phyloP scores from a whole-genome alignment of 2,329 filamentous ascomycete species.

The Paramyrothecium roridum region DNA sequence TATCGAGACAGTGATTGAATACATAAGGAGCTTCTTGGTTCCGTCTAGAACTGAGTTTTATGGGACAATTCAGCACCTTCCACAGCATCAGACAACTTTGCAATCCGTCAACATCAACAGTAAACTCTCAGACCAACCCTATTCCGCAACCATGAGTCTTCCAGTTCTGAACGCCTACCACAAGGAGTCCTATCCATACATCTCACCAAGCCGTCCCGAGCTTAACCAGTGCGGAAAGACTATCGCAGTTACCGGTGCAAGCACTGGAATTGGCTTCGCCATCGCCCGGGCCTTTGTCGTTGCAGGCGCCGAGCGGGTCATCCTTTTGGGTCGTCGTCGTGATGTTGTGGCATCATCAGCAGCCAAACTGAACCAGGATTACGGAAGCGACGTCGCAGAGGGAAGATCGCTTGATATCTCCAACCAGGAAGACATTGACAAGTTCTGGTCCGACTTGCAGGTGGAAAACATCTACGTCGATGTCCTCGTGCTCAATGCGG shows the following conservation, averaged over 20 bases:
- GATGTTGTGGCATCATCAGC: not conserved
- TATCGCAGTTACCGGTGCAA: slow-evolving; percentile 63
- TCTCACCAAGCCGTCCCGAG: slow-evolving; percentile 28
- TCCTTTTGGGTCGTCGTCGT: not conserved
- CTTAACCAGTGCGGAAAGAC: slow-evolving; percentile 37
- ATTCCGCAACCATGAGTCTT: slow-evolving; percentile 1
- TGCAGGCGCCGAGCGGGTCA: not conserved
- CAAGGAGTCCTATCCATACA: slow-evolving; percentile 24
- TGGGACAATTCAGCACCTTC: not conserved
- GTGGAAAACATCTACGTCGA: slow-evolving; percentile 18
- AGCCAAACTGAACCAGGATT: not conserved
- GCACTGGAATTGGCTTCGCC: slow-evolving; percentile 60
- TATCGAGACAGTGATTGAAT: not conserved
- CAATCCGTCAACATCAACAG: not conserved
- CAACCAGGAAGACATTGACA: not conserved
- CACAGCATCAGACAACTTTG: not conserved
- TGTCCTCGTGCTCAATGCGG: slow-evolving; percentile 25
- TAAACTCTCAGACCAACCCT: not conserved
- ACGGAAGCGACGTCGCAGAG: not conserved
- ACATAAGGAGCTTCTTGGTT: not conserved
- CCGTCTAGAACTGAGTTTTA: not conserved
- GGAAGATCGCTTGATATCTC: not conserved
- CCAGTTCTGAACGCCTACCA: not conserved
- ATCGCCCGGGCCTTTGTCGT: slow-evolving; percentile 36
- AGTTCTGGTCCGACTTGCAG: slow-evolving; percentile 24